Conservation (phyloP, 768 basidiomycete genomes). For the Mrakia gelida region DNA sequence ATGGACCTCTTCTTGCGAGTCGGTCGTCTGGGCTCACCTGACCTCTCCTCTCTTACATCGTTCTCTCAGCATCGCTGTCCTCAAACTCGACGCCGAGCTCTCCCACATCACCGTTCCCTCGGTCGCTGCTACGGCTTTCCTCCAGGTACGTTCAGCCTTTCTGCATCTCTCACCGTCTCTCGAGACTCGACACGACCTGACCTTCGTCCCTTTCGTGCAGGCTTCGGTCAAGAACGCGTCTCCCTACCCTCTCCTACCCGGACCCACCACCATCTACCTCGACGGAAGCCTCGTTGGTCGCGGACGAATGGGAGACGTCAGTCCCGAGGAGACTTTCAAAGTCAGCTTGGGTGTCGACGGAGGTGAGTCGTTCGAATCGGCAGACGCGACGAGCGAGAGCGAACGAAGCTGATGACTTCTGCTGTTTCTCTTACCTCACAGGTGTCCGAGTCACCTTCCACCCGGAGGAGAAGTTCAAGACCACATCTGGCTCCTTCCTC, state of each 20-base stretch:
- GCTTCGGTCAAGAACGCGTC: slow-evolving; percentile 17
- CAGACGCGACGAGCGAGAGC: neutral
- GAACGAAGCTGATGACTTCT: too few relatives aligned
- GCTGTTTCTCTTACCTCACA: neutral
- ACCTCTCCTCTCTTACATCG: neutral
- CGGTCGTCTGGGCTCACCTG: too few relatives aligned
- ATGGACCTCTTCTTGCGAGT: too few relatives aligned
- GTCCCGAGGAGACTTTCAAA: slow-evolving; percentile 1
- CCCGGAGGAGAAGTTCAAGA: slow-evolving; percentile 7
- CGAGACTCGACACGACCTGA: neutral
- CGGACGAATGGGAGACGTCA: slow-evolving; percentile 13
- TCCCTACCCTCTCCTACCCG: slow-evolving; percentile 14
- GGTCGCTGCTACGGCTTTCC: slow-evolving; percentile 8
- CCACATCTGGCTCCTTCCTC: slow-evolving; percentile 1
- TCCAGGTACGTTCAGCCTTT: neutral
- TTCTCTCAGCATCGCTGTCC: neutral
- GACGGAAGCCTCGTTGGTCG: slow-evolving; percentile 9
- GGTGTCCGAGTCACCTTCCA: slow-evolving; percentile 15
- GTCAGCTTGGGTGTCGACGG: slow-evolving; percentile 21
- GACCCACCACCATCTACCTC: slow-evolving; percentile 22
- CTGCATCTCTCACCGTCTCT: neutral
- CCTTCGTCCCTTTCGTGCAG: neutral
- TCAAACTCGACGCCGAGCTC: slow-evolving; percentile 9
- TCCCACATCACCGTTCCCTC: slow-evolving; percentile 18
- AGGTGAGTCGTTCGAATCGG: neutral